Evolutionary conservation across 352 stramenopile genomes (phyloP).

Genomic region (Plasmopara viticola): DNA sequence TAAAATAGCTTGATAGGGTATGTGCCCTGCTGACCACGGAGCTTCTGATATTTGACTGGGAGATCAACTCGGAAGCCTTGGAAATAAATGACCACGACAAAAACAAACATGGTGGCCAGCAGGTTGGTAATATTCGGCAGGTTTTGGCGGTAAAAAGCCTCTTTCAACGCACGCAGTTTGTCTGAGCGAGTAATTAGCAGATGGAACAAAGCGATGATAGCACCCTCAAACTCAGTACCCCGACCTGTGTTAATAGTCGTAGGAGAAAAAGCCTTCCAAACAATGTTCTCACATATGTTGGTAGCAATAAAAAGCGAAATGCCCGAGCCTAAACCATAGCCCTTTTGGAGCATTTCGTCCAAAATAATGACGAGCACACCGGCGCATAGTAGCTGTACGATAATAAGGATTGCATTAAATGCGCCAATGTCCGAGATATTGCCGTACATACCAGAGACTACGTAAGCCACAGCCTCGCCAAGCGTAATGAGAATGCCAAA

Average conservation of each 20-base stretch:
- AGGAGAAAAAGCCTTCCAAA: conserved; percentile 99
- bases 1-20: conserved; percentile 99
- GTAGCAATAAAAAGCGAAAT: conserved; percentile 99
- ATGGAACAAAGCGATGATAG: conserved; percentile 99
- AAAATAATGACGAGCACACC: conserved; percentile 99
- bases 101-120: conserved; percentile 97
- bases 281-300: conserved; percentile 99
- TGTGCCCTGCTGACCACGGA: conserved; percentile 97
- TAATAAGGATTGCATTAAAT: conserved; percentile 98
- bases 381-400: conserved; percentile 97
- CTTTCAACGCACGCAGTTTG: conserved; percentile 96
- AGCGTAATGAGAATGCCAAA: conserved; percentile 99
- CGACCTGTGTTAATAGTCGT: conserved; percentile 99
- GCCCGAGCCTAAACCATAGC: conserved; percentile 97
- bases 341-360: conserved; percentile 99
- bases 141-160: conserved; percentile 99
- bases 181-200: conserved; percentile 96
- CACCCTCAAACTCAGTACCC: conserved; percentile 99
- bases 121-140: conserved; percentile 99
- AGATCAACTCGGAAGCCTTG: conserved; percentile 94
- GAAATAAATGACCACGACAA: conserved; percentile 99
- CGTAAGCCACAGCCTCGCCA: conserved; percentile 97
- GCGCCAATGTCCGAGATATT: conserved; percentile 96
- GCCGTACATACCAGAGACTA: conserved; percentile 99
- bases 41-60: conserved; percentile 98